phyloP scores from a whole-genome alignment of 2,329 filamentous ascomycete species.

The Botryotinia convoluta region DNA sequence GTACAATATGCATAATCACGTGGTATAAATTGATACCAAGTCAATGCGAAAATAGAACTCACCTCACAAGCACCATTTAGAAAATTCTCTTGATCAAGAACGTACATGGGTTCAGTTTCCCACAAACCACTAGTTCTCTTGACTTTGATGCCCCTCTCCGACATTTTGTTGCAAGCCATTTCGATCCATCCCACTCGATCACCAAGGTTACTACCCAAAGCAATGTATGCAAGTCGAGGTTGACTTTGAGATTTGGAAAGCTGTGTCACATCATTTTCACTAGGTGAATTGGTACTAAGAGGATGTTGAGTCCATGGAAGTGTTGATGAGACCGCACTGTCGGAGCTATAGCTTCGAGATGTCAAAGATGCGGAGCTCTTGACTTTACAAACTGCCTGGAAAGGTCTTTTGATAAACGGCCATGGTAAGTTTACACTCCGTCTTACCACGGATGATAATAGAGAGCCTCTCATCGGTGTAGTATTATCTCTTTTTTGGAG shows the following conservation, averaged over 20 bases:
- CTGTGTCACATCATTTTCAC: background rate
- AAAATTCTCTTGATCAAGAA: slow-evolving; percentile 82
- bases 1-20: background rate
- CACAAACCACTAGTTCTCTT: slow-evolving; percentile 83
- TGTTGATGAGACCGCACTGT: background rate
- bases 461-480: slow-evolving; percentile 2
- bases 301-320: slow-evolving; percentile 16
- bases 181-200: slow-evolving; percentile 85
- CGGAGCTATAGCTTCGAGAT: slow-evolving; percentile 8
- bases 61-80: slow-evolving; percentile 93
- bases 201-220: slow-evolving; percentile 88
- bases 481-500: background rate
- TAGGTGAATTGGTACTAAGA: background rate
- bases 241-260: background rate
- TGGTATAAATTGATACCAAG: background rate
- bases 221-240: slow-evolving; percentile 64
- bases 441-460: background rate
- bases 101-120: slow-evolving; percentile 97
- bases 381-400: background rate
- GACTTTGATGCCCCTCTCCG: slow-evolving; percentile 67
- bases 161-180: slow-evolving; percentile 75
- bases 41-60: slow-evolving; percentile 38
- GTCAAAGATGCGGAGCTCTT: background rate
- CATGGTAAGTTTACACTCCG: background rate
- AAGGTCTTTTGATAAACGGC: background rate